phyloP scores from a whole-genome alignment of 2,329 filamentous ascomycete genomes.

The Paramyrothecium sp. region DNA sequence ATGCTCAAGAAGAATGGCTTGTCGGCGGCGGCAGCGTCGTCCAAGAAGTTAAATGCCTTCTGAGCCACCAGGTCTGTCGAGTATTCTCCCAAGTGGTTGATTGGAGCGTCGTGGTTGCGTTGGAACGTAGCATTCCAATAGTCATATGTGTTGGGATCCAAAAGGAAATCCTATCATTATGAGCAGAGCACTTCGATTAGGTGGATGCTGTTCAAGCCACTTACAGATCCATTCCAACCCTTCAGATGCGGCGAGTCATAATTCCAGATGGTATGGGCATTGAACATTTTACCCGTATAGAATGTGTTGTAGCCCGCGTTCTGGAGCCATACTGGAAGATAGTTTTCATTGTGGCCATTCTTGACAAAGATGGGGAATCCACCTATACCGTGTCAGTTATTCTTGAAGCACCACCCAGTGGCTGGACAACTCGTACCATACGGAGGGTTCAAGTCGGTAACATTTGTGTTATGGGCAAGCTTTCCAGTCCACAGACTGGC shows the following conservation, averaged over 20 bases:
- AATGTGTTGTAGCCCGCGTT: slow-evolving; percentile 50
- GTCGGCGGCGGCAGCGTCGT: slow-evolving; percentile 45
- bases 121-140: slow-evolving; percentile 67
- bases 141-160: slow-evolving; percentile 66
- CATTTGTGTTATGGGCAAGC: slow-evolving; percentile 64
- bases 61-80: slow-evolving; percentile 50
- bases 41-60: slow-evolving; percentile 50
- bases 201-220: background rate
- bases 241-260: slow-evolving; percentile 49
- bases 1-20: slow-evolving; percentile 56
- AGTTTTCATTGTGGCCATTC: slow-evolving; percentile 47
- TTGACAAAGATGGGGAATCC: slow-evolving; percentile 49
- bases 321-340: slow-evolving; percentile 51
- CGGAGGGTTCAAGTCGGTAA: slow-evolving; percentile 49
- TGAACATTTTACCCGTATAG: slow-evolving; percentile 56
- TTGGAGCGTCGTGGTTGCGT: slow-evolving; percentile 49
- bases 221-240: slow-evolving; percentile 53
- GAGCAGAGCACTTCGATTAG: background rate
- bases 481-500: slow-evolving; percentile 57
- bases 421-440: slow-evolving; percentile 33
- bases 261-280: slow-evolving; percentile 45
- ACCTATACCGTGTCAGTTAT: slow-evolving; percentile 14
- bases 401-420: background rate
- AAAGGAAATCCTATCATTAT: slow-evolving; percentile 39
- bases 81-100: slow-evolving; percentile 46